Percentiles rank a stretch among this genome's conserved stretches.
Conservation (phyloP, 2,329 filamentous ascomycete species). For the Diaporthe australafricana region DNA sequence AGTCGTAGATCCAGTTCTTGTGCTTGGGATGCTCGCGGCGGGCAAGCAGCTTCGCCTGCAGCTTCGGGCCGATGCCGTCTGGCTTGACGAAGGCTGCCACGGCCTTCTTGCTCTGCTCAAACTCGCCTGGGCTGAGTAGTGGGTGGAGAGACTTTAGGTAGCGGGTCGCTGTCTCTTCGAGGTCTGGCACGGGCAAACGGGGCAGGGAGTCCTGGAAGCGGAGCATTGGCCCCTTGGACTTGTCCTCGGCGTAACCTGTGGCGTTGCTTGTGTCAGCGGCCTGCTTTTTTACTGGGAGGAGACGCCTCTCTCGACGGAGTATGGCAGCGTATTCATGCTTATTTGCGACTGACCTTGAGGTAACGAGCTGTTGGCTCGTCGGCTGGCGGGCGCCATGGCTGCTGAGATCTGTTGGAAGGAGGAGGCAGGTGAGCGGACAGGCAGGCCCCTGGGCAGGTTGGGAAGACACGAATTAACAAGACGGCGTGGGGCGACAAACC, state of each 20-base stretch:
- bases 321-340: background rate
- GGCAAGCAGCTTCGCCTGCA: constrained; percentile 89
- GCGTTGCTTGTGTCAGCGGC: constrained; percentile 30
- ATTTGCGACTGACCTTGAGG: constrained; percentile 57
- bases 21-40: constrained; percentile 81
- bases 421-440: constrained; percentile 3
- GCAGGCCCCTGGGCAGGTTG: constrained; percentile 6
- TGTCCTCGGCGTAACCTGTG: constrained; percentile 82
- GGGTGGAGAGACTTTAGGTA: constrained; percentile 86
- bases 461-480: constrained; percentile 18
- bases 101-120: constrained; percentile 80
- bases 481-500: constrained; percentile 40
- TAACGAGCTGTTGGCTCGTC: constrained; percentile 69
- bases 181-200: constrained; percentile 80
- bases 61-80: constrained; percentile 82
- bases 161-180: constrained; percentile 83
- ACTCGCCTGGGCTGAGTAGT: constrained; percentile 76
- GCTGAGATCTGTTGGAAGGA: constrained; percentile 43
- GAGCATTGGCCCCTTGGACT: constrained; percentile 82
- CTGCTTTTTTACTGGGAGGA: constrained; percentile 31
- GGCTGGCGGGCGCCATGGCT: constrained; percentile 65
- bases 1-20: constrained; percentile 96
- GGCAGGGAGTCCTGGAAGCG: constrained; percentile 90
- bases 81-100: constrained; percentile 90
- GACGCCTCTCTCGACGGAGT: background rate